Evolutionary conservation across 148 eudicot species (phyloP), one percentile per base, ranked within the genome.

Genomic region (Chenopodium berlandieri): DNA sequence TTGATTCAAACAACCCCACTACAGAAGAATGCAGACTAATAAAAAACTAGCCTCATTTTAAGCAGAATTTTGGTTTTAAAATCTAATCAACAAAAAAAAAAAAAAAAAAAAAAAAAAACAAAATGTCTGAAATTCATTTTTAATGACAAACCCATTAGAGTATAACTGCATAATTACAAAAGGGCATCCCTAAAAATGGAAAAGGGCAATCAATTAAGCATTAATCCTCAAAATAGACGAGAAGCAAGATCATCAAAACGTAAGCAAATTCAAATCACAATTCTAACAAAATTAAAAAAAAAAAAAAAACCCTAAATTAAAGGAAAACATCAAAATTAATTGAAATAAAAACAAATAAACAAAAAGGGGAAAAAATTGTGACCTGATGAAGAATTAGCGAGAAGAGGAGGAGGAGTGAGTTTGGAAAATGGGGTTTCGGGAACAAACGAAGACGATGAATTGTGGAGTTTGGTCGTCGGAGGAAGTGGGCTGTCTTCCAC

Each of bases 391-490:
- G 80, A 85, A 17, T 62, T 12, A 81, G 40, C 74, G 31, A 78
- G 79, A 48, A 40, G 44, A 40, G 44, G 44, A 40, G 44, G 44
- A 40, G 1, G 44, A 40, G 44, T 5, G 8, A 40, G 44, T 40
- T 5, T 82, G 14, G 86, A 79, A 64, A 88, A 66, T 2, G 93
- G 91, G 50, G 91, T 87, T 32, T 90, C 92, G 34, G 92, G 84
- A 22, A 89, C 92, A 64, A 86, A 23, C 12, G 81, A 23, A 19
- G 32, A n/a, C 44, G 44, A 37, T 13, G 87, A 73, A 4, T 48
- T 74, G 7, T 7, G 69, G 37, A 67, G 64, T 75, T 88, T 89
- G 0, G 60, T 79, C n/a, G 80, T 65, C 0, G 66, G 78, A 13
- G 80, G 76, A 22, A 75, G 83, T 7, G 89, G 90, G 70, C 7